Evolutionary conservation across 2,329 filamentous ascomycete genomes (phyloP), one percentile per base, ranked within the genome.

Genomic region (Dothistroma septosporum): DNA sequence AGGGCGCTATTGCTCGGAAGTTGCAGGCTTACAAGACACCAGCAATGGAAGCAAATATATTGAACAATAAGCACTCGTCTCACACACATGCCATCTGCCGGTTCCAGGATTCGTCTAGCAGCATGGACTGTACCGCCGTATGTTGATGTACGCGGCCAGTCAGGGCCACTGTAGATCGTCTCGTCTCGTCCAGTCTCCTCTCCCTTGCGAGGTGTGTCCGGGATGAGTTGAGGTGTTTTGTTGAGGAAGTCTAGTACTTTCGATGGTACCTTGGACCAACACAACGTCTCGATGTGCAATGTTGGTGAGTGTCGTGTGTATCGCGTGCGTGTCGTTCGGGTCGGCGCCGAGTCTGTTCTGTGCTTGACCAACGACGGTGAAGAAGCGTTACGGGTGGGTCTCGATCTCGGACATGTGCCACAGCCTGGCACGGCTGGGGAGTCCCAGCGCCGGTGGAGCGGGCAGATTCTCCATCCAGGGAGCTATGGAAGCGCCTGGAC

Each of bases 161-260:
- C 41, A 16, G 41, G 7, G 21, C 12, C 28, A n/a, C 47, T 14
- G 47, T 28, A 28, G 21, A 50, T 6, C 47, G 14, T 28, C 21
- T 12, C 10, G 28, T 24, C 21, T 21, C 28, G 6, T 5, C n/a
- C n/a, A n/a, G n/a, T n/a, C n/a, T n/a, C n/a, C n/a, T n/a, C n/a
- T n/a, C 41, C 19, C 21, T 32, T 55, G 53, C 53, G 21, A 55
- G 53, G 32, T 47, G 53, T 22, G 41, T 12, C 53, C 37, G 53
- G 53, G 53, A 28, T 55, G 4, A 12, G 24, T 31, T 4, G 28
- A 33, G 50, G 33, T 2, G 22, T 22, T 4, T 19, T 14, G 41
- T 44, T 19, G 41, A 44, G 14, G n/a, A 8, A n/a, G n/a, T 44
- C 14, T 44, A 19, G 41, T 19, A 16, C 8, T 44, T 44, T 5